These are phyloP conservation scores for Saitozyma podzolica DNA, from an alignment of 768 basidiomycete species.

Conservation along the genomic window DNA sequence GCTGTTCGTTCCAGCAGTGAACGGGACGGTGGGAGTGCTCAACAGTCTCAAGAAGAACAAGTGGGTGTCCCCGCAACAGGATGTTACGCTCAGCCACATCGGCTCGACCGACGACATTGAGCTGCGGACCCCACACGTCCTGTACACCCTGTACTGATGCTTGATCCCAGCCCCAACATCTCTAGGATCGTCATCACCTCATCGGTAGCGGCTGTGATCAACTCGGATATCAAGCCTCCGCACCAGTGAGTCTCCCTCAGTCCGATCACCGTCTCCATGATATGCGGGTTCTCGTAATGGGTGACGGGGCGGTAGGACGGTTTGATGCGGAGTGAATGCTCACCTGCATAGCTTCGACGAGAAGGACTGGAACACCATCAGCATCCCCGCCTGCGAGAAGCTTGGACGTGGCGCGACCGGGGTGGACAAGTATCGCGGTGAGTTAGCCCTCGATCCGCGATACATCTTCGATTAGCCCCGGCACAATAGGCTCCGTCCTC, in stretches of 20 bases:
- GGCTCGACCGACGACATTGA: no score
- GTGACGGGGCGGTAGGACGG: not conserved
- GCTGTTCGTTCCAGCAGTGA: slow-evolving; percentile 68
- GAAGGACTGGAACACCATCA: slow-evolving; percentile 38
- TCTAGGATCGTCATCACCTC: slow-evolving; percentile 71
- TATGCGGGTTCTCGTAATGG: slow-evolving; percentile 6
- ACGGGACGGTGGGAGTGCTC: slow-evolving; percentile 68
- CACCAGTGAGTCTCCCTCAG: no score
- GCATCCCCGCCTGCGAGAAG: slow-evolving; percentile 15
- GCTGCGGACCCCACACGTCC: no score
- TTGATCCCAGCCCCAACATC: slow-evolving; percentile 54
- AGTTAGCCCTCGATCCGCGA: not conserved
- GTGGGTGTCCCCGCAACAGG: slow-evolving; percentile 44
- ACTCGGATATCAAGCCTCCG: no score
- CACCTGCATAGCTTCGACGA: slow-evolving; percentile 28
- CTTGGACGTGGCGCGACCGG: slow-evolving; percentile 22
- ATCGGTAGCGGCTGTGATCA: slow-evolving; percentile 39
- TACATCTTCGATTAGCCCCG: slow-evolving; percentile 8
- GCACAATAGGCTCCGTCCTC: slow-evolving; percentile 8
- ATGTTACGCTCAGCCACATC: no score
- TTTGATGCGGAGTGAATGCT: no score
- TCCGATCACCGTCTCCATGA: not conserved
- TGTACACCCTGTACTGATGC: no score
- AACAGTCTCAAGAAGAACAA: slow-evolving; percentile 62
- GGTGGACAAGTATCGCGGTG: slow-evolving; percentile 37